Conservation (phyloP, 768 basidiomycete species). For the Tylopilus cervinicoccineus region DNA sequence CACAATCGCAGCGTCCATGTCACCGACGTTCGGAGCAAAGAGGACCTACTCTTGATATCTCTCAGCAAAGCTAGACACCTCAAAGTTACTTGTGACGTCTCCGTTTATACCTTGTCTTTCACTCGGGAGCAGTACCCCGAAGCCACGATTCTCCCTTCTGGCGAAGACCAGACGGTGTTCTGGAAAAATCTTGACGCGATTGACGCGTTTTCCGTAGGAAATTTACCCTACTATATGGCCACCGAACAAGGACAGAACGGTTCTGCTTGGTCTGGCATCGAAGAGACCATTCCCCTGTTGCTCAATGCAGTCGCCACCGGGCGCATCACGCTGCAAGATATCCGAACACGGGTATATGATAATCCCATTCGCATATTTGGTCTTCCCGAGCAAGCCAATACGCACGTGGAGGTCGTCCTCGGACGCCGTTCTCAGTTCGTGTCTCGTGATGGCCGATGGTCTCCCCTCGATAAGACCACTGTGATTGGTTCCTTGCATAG, state of each 20-base stretch:
- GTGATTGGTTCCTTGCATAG: slow-evolving; percentile 81
- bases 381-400: slow-evolving; percentile 79
- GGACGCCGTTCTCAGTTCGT: slow-evolving; percentile 65
- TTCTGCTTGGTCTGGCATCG: slow-evolving; percentile 73
- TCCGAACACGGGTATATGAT: slow-evolving; percentile 80
- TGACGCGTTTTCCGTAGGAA: slow-evolving; percentile 88
- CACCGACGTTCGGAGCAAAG: slow-evolving; percentile 80
- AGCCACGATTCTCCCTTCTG: slow-evolving; percentile 61
- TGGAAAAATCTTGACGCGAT: slow-evolving; percentile 84
- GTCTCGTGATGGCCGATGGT: slow-evolving; percentile 61
- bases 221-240: slow-evolving; percentile 75
- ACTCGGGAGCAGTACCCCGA: slow-evolving; percentile 67
- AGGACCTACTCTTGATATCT: slow-evolving; percentile 87
- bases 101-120: slow-evolving; percentile 90
- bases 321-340: slow-evolving; percentile 76
- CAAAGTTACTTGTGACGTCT: slow-evolving; percentile 94
- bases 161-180: slow-evolving; percentile 73
- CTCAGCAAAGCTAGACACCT: slow-evolving; percentile 92
- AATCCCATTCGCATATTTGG: slow-evolving; percentile 92
- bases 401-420: slow-evolving; percentile 90
- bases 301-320: slow-evolving; percentile 82
- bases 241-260: slow-evolving; percentile 54
- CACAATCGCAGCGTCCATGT: slow-evolving; percentile 87
- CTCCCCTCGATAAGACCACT: slow-evolving; percentile 63
- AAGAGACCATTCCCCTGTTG: slow-evolving; percentile 84